A percentile compares a stretch with the other conserved stretches of the same genome.
These are phyloP conservation scores for Ophiognomonia clavigignenti-juglandacearum DNA, from an alignment of 2,329 filamentous ascomycete species.

Conservation along the genomic window DNA sequence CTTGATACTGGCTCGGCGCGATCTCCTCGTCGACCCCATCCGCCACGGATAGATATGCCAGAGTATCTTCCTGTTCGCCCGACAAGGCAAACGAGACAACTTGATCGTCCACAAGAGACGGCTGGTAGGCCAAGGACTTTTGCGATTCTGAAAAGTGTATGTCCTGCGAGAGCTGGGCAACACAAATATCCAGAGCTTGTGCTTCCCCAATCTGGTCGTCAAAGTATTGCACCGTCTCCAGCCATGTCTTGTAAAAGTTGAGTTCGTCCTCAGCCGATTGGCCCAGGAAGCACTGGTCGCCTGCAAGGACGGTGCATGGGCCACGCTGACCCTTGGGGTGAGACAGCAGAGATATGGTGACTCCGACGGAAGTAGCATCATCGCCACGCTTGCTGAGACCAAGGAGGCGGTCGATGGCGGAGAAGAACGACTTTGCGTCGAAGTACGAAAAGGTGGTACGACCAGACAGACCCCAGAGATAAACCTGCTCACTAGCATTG, in stretches of 20 bases:
- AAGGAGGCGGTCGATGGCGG: conserved; percentile 6
- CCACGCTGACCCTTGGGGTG: neutral
- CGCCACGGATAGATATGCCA: conserved; percentile 7
- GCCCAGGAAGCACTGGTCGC: conserved; percentile 4
- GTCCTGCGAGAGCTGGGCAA: neutral
- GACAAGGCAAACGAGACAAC: neutral
- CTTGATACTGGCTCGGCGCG: neutral
- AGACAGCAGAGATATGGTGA: conserved; percentile 1
- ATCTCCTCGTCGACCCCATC: neutral
- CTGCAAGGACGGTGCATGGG: neutral
- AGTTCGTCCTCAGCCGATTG: conserved; percentile 1
- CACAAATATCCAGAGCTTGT: conserved; percentile 1
- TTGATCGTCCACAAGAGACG: neutral
- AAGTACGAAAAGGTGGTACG: neutral
- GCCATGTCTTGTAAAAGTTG: conserved; percentile 4
- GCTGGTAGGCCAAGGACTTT: neutral
- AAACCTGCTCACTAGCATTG: neutral
- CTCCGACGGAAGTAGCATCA: neutral
- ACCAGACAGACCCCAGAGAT: conserved; percentile 5
- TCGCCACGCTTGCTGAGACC: neutral
- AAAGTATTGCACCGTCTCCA: conserved; percentile 3
- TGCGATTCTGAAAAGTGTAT: neutral
- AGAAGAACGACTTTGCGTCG: conserved; percentile 1
- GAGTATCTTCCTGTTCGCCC: neutral
- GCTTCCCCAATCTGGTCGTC: neutral